Conservation (phyloP, 2,329 filamentous ascomycete genomes). For the Monilinia polystroma region DNA sequence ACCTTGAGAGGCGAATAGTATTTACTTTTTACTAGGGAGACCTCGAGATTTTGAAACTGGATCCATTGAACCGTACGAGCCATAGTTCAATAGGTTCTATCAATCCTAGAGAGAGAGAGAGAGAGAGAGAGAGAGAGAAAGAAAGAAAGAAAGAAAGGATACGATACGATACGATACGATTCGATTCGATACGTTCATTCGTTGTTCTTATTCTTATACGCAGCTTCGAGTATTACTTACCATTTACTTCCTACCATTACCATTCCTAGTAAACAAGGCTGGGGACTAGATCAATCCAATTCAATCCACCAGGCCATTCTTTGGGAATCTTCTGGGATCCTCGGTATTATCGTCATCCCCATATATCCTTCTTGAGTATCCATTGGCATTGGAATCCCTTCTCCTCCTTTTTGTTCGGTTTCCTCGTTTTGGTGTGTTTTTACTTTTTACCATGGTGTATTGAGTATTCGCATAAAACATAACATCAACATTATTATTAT, state of each 20-base stretch:
- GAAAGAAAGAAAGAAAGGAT: not conserved
- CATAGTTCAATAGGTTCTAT: not conserved
- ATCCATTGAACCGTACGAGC: not conserved
- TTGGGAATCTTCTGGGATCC: constrained; percentile 7
- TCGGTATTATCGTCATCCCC: constrained; percentile 11
- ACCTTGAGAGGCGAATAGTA: constrained; percentile 12
- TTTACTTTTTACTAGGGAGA: not conserved
- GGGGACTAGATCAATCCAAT: constrained; percentile 9
- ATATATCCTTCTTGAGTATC: constrained; percentile 16
- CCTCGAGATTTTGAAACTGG: not conserved
- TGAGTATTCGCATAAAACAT: constrained; percentile 9
- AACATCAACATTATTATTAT: not conserved
- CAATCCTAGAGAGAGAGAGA: too few species aligned
- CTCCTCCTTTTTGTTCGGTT: constrained; percentile 13
- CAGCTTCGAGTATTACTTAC: constrained; percentile 1
- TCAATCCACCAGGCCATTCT: constrained; percentile 17
- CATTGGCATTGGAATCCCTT: constrained; percentile 2
- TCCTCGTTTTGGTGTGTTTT: constrained; percentile 19
- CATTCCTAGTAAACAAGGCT: constrained; percentile 8
- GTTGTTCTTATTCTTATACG: not conserved
- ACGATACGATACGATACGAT: too few species aligned
- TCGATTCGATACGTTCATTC: constrained; percentile 22
- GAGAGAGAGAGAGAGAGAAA: too few species aligned
- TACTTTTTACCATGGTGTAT: constrained; percentile 14
- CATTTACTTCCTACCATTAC: not conserved